These are phyloP conservation scores for Sphenostylis stenocarpa DNA, from an alignment of 306 rosid species.

Conservation along the genomic window DNA sequence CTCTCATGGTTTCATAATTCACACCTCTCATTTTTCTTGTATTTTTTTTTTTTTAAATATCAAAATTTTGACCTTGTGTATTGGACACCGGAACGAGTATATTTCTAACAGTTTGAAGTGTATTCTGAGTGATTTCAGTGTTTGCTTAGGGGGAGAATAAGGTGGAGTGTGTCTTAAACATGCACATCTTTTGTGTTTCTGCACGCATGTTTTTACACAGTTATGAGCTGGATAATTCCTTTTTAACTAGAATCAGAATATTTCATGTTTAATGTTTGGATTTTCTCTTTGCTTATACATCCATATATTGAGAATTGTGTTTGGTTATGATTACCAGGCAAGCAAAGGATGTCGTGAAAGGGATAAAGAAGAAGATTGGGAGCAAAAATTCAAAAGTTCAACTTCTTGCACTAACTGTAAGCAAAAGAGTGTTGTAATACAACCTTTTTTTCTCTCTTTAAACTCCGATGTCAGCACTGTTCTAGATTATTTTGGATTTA, in stretches of 20 bases:
- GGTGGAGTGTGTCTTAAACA: background rate
- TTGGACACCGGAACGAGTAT: background rate
- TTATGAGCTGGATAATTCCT: background rate
- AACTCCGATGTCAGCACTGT: slow-evolving; percentile 3
- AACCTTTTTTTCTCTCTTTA: background rate
- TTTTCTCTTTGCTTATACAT: slow-evolving; percentile 1
- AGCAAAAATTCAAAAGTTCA: slow-evolving; percentile 91
- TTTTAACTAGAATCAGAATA: slow-evolving; percentile 8
- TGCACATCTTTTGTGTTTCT: slow-evolving; percentile 8
- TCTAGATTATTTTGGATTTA: slow-evolving; percentile 1
- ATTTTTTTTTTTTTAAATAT: background rate
- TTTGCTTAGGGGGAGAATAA: background rate
- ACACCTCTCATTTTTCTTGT: background rate
- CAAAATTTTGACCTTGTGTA: background rate
- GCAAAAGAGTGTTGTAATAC: slow-evolving; percentile 3
- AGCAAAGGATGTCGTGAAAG: slow-evolving; percentile 90
- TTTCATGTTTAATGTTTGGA: slow-evolving; percentile 9
- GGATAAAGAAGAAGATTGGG: slow-evolving; percentile 89
- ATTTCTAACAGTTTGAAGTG: background rate
- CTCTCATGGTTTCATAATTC: background rate
- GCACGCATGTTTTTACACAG: background rate
- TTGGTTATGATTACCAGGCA: slow-evolving; percentile 62
- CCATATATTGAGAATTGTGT: slow-evolving; percentile 13
- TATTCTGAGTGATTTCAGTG: background rate
- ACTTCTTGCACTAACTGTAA: slow-evolving; percentile 93